Evolutionary conservation across 2,329 filamentous ascomycete genomes (phyloP).

Genomic region (Trichophyton benhamiae): DNA sequence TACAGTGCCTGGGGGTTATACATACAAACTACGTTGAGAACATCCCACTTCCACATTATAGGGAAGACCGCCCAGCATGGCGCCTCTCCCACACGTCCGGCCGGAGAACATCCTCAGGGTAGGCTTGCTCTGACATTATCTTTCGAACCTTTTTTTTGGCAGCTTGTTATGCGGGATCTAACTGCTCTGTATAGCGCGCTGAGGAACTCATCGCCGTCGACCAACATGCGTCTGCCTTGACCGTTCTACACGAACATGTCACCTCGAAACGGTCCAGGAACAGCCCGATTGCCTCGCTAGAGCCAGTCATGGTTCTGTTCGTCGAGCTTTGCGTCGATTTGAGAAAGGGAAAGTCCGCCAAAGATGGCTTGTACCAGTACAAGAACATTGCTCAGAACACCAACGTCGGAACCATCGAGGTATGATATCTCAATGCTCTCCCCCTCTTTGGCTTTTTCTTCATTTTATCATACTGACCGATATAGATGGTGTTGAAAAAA

Average conservation of each 20-base stretch:
- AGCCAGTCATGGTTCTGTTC: conserved; percentile 96
- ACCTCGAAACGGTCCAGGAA: conserved; percentile 96
- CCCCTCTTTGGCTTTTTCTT: neutral
- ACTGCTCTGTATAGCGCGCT: conserved; percentile 49
- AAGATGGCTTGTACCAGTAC: conserved; percentile 98
- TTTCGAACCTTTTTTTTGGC: conserved; percentile 10
- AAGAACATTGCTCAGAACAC: conserved; percentile 99
- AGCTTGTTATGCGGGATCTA: neutral
- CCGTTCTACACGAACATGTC: conserved; percentile 96
- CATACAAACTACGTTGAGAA: neutral
- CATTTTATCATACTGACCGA: neutral
- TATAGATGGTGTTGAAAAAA: conserved; percentile 76
- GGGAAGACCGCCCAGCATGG: conserved; percentile 48
- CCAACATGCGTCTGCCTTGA: conserved; percentile 82
- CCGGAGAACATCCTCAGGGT: conserved; percentile 96
- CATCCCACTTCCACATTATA: neutral
- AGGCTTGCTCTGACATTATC: conserved; percentile 18
- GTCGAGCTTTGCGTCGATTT: conserved; percentile 95
- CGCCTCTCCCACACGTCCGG: conserved; percentile 92
- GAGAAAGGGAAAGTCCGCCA: conserved; percentile 95
- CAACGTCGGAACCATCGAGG: conserved; percentile 95
- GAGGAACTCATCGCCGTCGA: conserved; percentile 97
- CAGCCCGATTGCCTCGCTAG: conserved; percentile 87
- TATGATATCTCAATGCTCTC: conserved; percentile 28
- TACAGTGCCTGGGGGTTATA: neutral